Evolutionary conservation across 192 early-diverging fungal species (phyloP).

Genomic region (Podila epicladia): DNA sequence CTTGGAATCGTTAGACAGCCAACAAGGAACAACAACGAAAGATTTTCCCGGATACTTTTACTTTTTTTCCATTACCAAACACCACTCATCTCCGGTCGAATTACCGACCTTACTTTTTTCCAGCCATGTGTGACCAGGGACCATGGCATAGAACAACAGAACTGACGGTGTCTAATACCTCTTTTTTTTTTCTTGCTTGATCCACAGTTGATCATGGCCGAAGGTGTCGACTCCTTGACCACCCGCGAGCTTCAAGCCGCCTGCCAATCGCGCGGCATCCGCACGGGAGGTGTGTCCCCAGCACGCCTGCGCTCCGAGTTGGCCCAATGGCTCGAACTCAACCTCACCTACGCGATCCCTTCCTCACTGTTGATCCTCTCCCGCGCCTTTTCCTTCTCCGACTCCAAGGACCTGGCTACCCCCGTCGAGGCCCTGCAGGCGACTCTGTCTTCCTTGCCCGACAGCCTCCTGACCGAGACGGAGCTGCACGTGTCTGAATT

Average conservation of each 20-base stretch:
- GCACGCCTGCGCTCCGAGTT: constrained; percentile 90
- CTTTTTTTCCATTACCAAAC: no score
- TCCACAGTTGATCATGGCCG: constrained; percentile 76
- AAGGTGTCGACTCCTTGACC: constrained; percentile 90
- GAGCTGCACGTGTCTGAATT: constrained; percentile 88
- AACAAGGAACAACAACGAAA: no score
- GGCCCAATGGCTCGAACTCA: constrained; percentile 94
- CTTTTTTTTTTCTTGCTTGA: no score
- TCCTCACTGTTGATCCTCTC: constrained; percentile 90
- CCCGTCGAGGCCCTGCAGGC: constrained; percentile 89
- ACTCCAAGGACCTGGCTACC: constrained; percentile 56
- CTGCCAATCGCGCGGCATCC: constrained; percentile 90
- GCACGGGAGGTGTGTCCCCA: constrained; percentile 88
- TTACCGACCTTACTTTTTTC: no score
- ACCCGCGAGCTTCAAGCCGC: constrained; percentile 90
- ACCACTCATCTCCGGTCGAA: no score
- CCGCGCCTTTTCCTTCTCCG: constrained; percentile 84
- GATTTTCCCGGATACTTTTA: no score
- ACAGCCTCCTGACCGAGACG: constrained; percentile 90
- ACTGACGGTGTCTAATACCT: no score
- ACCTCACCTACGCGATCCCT: constrained; percentile 91
- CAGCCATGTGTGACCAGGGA: no score
- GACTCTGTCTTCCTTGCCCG: constrained; percentile 90
- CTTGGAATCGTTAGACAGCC: no score
- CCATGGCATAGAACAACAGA: no score